Conservation (phyloP, 352 stramenopile species). For the Globisporangium perplexum region DNA sequence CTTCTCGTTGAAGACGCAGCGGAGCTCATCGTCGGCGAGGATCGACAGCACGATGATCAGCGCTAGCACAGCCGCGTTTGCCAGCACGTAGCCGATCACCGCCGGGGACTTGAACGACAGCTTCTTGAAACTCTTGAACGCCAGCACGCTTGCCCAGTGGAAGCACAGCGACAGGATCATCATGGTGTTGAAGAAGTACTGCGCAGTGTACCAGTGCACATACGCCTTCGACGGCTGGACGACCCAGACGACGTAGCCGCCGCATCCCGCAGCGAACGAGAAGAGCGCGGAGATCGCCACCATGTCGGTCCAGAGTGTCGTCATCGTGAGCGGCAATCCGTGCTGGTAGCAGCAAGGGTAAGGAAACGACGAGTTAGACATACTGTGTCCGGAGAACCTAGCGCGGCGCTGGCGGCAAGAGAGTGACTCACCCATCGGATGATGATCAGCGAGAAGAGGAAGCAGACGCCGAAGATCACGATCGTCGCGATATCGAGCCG, state of each 20-base stretch:
- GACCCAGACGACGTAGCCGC: slow-evolving; percentile 77
- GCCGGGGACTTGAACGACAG: slow-evolving; percentile 74
- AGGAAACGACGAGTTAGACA: neutral
- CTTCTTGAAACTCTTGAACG: slow-evolving; percentile 87
- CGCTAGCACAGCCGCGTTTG: slow-evolving; percentile 54
- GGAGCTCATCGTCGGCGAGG: slow-evolving; percentile 44
- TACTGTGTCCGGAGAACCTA: neutral
- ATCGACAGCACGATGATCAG: slow-evolving; percentile 64
- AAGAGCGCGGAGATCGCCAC: slow-evolving; percentile 79
- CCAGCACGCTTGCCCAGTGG: slow-evolving; percentile 79
- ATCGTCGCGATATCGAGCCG: slow-evolving; percentile 64
- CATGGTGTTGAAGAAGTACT: slow-evolving; percentile 86
- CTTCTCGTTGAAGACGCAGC: slow-evolving; percentile 69
- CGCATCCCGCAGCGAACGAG: slow-evolving; percentile 75
- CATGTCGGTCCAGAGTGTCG: slow-evolving; percentile 83
- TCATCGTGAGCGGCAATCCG: slow-evolving; percentile 72
- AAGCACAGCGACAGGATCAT: slow-evolving; percentile 89
- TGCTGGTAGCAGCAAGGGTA: slow-evolving; percentile 24
- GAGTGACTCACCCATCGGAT: slow-evolving; percentile 55
- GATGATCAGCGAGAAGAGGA: slow-evolving; percentile 79
- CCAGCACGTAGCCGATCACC: slow-evolving; percentile 61
- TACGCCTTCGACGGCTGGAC: slow-evolving; percentile 81
- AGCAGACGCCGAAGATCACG: slow-evolving; percentile 69
- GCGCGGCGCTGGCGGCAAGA: neutral
- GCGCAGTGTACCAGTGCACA: slow-evolving; percentile 77